Percentiles rank a stretch among this genome's conserved stretches.
Evolutionary conservation across 257 asterid genomes (phyloP).

Genomic region (Scutellaria baicalensis): DNA sequence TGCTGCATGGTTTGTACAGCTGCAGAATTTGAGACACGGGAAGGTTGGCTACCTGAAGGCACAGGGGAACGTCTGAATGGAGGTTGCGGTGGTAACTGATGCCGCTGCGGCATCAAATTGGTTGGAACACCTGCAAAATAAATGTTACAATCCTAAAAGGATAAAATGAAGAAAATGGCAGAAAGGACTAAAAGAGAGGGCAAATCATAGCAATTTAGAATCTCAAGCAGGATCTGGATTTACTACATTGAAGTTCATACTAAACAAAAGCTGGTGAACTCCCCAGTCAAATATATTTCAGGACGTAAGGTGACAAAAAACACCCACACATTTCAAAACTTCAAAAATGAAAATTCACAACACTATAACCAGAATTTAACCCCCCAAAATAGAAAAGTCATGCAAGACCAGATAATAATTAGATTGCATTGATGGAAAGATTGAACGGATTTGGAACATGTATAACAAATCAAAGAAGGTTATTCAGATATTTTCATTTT

Average conservation of each 20-base stretch:
- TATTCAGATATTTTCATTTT: not conserved
- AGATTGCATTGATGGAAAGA: not conserved
- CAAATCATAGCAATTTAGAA: not conserved
- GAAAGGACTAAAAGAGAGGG: not conserved
- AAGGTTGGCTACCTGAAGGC: constrained; percentile 18
- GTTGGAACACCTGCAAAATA: constrained; percentile 40
- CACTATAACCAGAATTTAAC: not conserved
- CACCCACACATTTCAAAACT: not conserved
- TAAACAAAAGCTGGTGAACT: not conserved
- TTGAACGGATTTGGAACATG: not conserved
- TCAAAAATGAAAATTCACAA: not conserved
- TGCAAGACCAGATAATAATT: not conserved
- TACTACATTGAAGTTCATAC: not conserved
- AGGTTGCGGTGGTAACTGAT: constrained; percentile 27
- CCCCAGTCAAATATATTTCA: not conserved
- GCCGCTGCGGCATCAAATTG: constrained; percentile 34
- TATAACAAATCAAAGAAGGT: not conserved
- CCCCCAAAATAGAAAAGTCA: not conserved
- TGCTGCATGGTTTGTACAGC: constrained; percentile 7
- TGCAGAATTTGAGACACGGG: constrained; percentile 2
- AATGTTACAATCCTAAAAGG: not conserved
- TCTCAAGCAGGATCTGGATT: not conserved
- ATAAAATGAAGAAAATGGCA: not conserved
- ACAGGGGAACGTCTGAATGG: constrained; percentile 21
- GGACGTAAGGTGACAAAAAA: not conserved